Conservation (phyloP, 345 rosid genomes). For the Salix koriyanagi region DNA sequence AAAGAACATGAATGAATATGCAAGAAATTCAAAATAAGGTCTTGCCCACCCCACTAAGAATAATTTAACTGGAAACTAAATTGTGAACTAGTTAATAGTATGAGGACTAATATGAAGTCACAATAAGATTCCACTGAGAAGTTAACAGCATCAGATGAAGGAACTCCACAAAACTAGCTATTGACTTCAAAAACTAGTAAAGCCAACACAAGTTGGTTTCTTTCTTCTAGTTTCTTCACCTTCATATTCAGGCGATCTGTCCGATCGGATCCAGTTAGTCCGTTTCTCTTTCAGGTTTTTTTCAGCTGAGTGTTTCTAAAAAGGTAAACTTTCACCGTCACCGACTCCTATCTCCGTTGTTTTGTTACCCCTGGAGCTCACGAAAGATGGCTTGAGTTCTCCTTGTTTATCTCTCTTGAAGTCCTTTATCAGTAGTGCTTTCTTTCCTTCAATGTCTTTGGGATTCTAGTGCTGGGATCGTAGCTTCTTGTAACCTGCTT, state of each 20-base stretch:
- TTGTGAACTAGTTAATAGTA: no score
- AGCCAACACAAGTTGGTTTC: not conserved
- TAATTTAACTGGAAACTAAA: no score
- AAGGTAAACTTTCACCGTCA: slow-evolving; percentile 5
- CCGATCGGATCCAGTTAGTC: slow-evolving; percentile 11
- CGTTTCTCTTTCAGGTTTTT: not conserved
- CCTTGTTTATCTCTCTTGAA: not conserved
- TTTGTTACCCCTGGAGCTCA: not conserved
- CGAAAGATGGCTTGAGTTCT: not conserved
- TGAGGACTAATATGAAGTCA: no score
- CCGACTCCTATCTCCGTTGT: not conserved
- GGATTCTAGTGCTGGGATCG: not conserved
- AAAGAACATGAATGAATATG: no score
- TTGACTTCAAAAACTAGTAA: no score
- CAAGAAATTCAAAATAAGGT: no score
- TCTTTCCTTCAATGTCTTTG: not conserved
- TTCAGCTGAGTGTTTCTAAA: not conserved
- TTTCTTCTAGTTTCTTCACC: not conserved
- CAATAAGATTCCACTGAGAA: no score
- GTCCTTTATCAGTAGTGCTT: not conserved
- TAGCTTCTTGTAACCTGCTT: not conserved
- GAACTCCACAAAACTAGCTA: no score
- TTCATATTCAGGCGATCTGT: not conserved
- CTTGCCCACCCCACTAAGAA: no score
- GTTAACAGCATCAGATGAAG: no score